Base-by-base conservation (phyloP, 176 grass and related monocot genomes). In the Saccharum spontaneum region DNA sequence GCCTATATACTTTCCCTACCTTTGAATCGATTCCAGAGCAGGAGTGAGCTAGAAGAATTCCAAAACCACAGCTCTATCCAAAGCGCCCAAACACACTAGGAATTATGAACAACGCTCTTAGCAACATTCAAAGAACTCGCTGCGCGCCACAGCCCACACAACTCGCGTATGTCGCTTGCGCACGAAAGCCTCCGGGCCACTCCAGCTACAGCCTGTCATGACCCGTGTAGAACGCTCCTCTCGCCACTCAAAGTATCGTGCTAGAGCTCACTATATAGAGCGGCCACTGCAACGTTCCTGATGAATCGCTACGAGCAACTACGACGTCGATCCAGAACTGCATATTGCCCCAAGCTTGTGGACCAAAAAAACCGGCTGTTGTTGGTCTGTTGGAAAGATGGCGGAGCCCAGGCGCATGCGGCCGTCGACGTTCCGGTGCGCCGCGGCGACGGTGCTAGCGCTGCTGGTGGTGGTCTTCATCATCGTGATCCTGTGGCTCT, bases 1-100 rank as follows among this genome's bases (percentile, higher is more conserved):
- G 71, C 37, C 61, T 24, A 79, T 86, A 69, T 90, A 14, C 89
- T 75, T 90, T 76, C 76, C 84, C 68, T 79, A 18, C 49, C 75
- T 43, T 40, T 4, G 30, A 41, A 84, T 80, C 18, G 62, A 69
- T 92, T 81, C 82, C 16, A 55, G 54, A 22, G 77, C 24, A 86
- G 70, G 86, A 95, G 88, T 90, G 81, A 63, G 76, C 70, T 37
- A 68, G 65, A 92, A 95, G 90, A 84, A 95, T 95, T 95, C 86
- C 90, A 91, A 92, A 90, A 78, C 88, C 86, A 90, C 84, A 85
- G 71, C 23, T 43, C 26, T 37, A 37, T 64, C 86, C 76, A 88
- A 92, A 81, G 79, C 52, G 59, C 67, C 67, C 15, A 41, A 72
- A 50, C n/a, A 69, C 20, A 5, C 13, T 11, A 46, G 0, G 54